phyloP scores from a whole-genome alignment of 1,284 basidiomycete genomes.

The Leccinum griseonigrum region DNA sequence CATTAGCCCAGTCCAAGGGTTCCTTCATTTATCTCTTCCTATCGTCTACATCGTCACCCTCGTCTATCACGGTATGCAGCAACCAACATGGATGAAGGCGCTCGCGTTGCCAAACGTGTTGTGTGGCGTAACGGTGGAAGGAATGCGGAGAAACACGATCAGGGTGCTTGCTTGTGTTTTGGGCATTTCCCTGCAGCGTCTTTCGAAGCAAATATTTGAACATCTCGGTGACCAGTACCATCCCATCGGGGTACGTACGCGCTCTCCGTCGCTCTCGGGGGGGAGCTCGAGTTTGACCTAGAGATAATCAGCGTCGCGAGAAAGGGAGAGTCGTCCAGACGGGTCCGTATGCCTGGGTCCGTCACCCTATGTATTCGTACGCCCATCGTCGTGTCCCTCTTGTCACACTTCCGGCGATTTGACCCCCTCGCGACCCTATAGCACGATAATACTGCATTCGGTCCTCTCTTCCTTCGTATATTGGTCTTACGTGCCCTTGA shows the following conservation, averaged over 20 bases:
- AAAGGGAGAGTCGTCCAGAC: constrained; percentile 22
- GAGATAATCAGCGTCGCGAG: constrained; percentile 24
- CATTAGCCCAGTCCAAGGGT: constrained; percentile 18
- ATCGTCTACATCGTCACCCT: constrained; percentile 19
- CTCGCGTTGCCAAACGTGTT: constrained; percentile 3
- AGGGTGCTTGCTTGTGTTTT: constrained; percentile 16
- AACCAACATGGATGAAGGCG: constrained; percentile 26
- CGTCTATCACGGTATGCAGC: constrained; percentile 15
- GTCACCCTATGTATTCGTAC: constrained; percentile 31
- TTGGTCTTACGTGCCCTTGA: constrained; percentile 30
- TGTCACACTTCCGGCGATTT: background rate
- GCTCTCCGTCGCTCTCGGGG: background rate
- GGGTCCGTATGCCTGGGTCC: constrained; percentile 27
- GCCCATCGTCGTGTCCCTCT: background rate
- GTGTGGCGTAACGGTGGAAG: background rate
- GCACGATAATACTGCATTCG: constrained; percentile 16
- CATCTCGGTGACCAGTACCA: constrained; percentile 18
- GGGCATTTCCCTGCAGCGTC: background rate
- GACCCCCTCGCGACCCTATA: constrained; percentile 1
- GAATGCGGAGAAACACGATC: background rate
- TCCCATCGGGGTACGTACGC: constrained; percentile 13
- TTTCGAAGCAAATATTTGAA: constrained; percentile 1
- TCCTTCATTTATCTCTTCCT: constrained; percentile 2
- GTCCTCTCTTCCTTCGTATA: constrained; percentile 15
- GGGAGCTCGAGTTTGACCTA: background rate